Evolutionary conservation across 768 basidiomycete genomes (phyloP).

Genomic region (Amanita fuliginea): DNA sequence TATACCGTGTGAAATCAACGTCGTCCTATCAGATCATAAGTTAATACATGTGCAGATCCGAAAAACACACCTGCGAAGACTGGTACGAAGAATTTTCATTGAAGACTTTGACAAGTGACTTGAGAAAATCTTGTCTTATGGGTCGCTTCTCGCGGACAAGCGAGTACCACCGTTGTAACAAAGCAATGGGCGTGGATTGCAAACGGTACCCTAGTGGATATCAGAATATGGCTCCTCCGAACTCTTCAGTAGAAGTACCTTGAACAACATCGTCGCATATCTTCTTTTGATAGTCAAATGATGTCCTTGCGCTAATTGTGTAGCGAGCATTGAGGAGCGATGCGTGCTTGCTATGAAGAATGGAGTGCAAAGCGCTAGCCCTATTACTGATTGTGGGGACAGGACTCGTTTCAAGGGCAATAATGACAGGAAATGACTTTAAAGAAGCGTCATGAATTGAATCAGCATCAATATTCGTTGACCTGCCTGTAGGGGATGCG

Average conservation of each 20-base stretch:
- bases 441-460: background rate
- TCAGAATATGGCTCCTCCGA: background rate
- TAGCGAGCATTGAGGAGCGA: slow-evolving; percentile 84
- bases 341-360: slow-evolving; percentile 82
- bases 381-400: slow-evolving; percentile 48
- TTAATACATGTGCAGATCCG: background rate
- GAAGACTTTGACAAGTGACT: slow-evolving; percentile 71
- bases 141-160: slow-evolving; percentile 87
- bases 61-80: slow-evolving; percentile 41
- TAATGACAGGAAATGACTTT: slow-evolving; percentile 83
- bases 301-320: slow-evolving; percentile 65
- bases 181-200: slow-evolving; percentile 53
- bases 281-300: slow-evolving; percentile 76
- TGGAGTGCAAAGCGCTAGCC: slow-evolving; percentile 70
- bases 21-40: slow-evolving; percentile 44
- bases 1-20: slow-evolving; percentile 79
- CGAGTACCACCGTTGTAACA: slow-evolving; percentile 85
- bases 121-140: slow-evolving; percentile 79
- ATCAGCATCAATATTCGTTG: background rate
- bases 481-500: slow-evolving; percentile 82
- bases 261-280: slow-evolving; percentile 34
- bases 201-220: slow-evolving; percentile 47
- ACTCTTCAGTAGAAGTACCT: slow-evolving; percentile 26
- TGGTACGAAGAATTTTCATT: slow-evolving; percentile 52
- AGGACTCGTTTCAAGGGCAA: slow-evolving; percentile 87